A percentile compares a stretch with the other conserved stretches of the same genome.
Conservation (phyloP, 2,329 filamentous ascomycete genomes). For the Cyclaneusma minus region DNA sequence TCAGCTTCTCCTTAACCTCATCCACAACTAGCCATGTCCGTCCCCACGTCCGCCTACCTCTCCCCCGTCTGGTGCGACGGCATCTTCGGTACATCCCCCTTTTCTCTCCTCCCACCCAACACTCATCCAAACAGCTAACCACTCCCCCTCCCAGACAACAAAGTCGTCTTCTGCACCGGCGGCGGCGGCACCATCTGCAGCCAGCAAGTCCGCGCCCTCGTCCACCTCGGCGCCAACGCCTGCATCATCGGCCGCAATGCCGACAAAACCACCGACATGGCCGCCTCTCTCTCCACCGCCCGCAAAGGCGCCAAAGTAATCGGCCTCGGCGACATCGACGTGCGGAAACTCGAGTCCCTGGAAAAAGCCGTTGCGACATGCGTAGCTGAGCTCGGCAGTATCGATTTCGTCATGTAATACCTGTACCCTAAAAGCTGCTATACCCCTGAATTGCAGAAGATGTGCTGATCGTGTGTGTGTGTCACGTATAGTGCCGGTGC, state of each 20-base stretch:
- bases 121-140: constrained; percentile 5
- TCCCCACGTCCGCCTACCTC: constrained; percentile 60
- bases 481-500: constrained; percentile 56
- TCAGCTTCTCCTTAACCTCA: no score
- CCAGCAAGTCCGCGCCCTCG: constrained; percentile 80
- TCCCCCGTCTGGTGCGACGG: constrained; percentile 76
- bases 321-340: constrained; percentile 67
- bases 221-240: constrained; percentile 81
- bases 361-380: constrained; percentile 64
- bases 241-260: constrained; percentile 86
- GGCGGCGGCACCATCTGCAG: constrained; percentile 90
- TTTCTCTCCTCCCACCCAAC: constrained; percentile 1
- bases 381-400: constrained; percentile 65
- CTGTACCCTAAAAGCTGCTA: no score
- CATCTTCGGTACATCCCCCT: constrained; percentile 53
- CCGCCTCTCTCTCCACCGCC: constrained; percentile 67
- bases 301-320: constrained; percentile 70
- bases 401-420: constrained; percentile 85
- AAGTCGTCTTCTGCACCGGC: constrained; percentile 89
- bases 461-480: constrained; percentile 6
- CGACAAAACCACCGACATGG: constrained; percentile 71
- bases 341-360: constrained; percentile 57
- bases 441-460: neutral
- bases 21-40: constrained; percentile 38
- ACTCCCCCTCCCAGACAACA: constrained; percentile 42